Percentiles rank a stretch among this genome's conserved stretches.
These are phyloP conservation scores for Plenodomus lindquistii DNA, from an alignment of 2,329 filamentous ascomycete species.

Conservation along the genomic window DNA sequence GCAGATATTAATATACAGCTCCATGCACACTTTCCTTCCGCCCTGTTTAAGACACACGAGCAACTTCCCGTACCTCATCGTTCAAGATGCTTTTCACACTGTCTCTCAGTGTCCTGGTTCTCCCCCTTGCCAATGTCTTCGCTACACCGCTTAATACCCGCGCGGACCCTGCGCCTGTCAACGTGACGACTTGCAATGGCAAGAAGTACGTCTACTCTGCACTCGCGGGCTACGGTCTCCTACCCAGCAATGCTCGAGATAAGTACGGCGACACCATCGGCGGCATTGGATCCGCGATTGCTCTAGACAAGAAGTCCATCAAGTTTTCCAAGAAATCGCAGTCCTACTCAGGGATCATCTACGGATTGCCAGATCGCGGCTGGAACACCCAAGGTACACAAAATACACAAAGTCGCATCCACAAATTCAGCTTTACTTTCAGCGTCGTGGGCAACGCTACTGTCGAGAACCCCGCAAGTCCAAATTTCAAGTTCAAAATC, in stretches of 20 bases:
- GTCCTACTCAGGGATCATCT: slow-evolving; percentile 65
- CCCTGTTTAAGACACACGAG: slow-evolving; percentile 16
- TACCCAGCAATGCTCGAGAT: slow-evolving; percentile 63
- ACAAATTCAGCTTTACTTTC: slow-evolving; percentile 67
- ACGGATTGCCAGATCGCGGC: slow-evolving; percentile 67
- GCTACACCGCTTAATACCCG: slow-evolving; percentile 19
- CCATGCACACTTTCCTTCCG: neutral
- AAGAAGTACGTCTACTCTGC: slow-evolving; percentile 67
- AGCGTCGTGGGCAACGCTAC: slow-evolving; percentile 57
- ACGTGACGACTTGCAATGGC: slow-evolving; percentile 59
- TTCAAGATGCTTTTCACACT: neutral
- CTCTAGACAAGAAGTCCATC: slow-evolving; percentile 65
- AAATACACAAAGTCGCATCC: slow-evolving; percentile 69
- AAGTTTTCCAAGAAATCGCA: slow-evolving; percentile 45
- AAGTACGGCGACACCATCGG: slow-evolving; percentile 72
- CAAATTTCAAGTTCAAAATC: slow-evolving; percentile 67
- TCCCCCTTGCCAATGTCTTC: slow-evolving; percentile 17
- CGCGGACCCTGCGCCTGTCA: slow-evolving; percentile 14
- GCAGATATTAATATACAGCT: slow-evolving; percentile 15
- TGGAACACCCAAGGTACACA: slow-evolving; percentile 74
- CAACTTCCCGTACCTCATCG: neutral
- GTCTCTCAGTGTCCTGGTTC: slow-evolving; percentile 23
- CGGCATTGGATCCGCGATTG: slow-evolving; percentile 67
- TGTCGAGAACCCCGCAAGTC: slow-evolving; percentile 55
- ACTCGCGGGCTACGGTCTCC: slow-evolving; percentile 68